phyloP scores from a whole-genome alignment of 202 grass and related monocot species.

The Setaria italica region DNA sequence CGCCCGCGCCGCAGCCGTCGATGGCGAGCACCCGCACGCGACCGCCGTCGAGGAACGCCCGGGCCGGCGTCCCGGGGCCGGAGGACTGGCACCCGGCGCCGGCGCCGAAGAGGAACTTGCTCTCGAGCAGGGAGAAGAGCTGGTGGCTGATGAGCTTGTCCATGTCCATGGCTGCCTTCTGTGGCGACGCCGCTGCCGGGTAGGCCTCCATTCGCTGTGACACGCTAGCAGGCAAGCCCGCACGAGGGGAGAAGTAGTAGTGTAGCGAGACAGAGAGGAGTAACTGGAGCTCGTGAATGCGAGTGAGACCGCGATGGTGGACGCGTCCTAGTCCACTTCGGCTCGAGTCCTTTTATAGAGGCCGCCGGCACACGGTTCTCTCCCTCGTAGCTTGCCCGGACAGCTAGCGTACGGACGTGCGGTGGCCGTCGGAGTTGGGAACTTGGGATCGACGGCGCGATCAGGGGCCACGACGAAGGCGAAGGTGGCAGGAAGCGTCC shows the following conservation, averaged over 20 bases:
- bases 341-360: constrained; percentile 16
- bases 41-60: constrained; percentile 31
- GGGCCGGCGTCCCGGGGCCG: constrained; percentile 30
- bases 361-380: not conserved
- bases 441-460: constrained; percentile 12
- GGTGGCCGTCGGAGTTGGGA: not conserved
- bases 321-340: not conserved
- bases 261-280: not conserved
- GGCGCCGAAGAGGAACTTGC: constrained; percentile 57
- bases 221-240: too few relatives aligned
- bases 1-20: constrained; percentile 58
- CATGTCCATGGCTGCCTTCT: constrained; percentile 25
- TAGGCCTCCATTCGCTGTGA: constrained; percentile 45
- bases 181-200: constrained; percentile 52
- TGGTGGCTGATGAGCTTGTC: constrained; percentile 78
- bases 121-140: constrained; percentile 81
- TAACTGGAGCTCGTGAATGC: not conserved
- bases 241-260: not conserved
- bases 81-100: constrained; percentile 20
- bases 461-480: not conserved
- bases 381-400: not conserved
- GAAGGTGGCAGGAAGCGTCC: constrained; percentile 40
- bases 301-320: constrained; percentile 9
- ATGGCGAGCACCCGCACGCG: constrained; percentile 70
- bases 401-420: constrained; percentile 43